Base-by-base conservation (phyloP, 1,139 yeast species). In the Candida neerlandica region DNA sequence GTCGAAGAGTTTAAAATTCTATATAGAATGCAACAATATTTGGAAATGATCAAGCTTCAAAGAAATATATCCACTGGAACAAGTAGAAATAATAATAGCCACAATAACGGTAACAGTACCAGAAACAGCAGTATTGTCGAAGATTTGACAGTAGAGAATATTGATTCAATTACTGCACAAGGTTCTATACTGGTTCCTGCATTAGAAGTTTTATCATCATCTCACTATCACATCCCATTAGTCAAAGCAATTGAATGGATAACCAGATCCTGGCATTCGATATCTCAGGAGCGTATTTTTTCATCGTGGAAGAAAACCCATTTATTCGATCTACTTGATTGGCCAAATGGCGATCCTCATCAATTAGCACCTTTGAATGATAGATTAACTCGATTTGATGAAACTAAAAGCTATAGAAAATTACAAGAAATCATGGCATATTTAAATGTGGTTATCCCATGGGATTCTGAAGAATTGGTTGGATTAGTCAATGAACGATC, bases 401-500 rank as follows among this genome's bases (percentile, higher is more conserved):
- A 63, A 6, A 54, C 56, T 11, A 61, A 61, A 46, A 70, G 71
- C 43, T 71, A 70, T 51, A 57, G 65, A 16, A 70, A 75, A 50
- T 67, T 84, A 12, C 59, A 65, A 6, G 71, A 70, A 32, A 63
- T 79, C 5, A 82, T 79, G 67, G 65, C 63, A 41, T 66, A 67
- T 58, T 67, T 77, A 51, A 73, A 70, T 57, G 86, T 75, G 39
- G 77, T 67, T 7, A 73, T 81, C 46, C 80, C 83, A 12, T 84
- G 89, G 89, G 83, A 81, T 47, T 69, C 78, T 29, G 81, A 80
- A 46, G 81, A 81, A 54, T 62, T 84, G 30, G 58, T 83, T 44
- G 85, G 83, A 30, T 65, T 84, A 44, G 80, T 81, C 7, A 78
- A 82, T 48, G 89, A 84, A 61, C 69, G 82, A 50, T 82, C 81